These are phyloP conservation scores for Lodderomyces theae DNA, from an alignment of 1,139 yeast genomes.

Conservation along the genomic window DNA sequence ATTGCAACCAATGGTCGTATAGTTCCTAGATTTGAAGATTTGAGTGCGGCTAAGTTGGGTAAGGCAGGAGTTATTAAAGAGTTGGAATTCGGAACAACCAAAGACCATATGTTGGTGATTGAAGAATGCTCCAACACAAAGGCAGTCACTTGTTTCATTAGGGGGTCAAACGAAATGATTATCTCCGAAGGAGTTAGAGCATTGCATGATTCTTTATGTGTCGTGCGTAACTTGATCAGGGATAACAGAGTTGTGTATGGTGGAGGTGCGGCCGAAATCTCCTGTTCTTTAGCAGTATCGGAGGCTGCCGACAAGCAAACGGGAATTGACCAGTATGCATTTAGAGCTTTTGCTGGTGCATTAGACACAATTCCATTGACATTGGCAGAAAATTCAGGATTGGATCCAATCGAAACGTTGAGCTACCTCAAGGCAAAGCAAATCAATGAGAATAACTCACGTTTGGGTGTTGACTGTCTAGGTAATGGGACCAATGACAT, in stretches of 20 bases:
- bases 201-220: conserved; percentile 93
- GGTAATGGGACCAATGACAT: conserved; percentile 86
- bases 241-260: conserved; percentile 96
- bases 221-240: conserved; percentile 89
- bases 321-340: conserved; percentile 97
- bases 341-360: conserved; percentile 91
- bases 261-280: conserved; percentile 97
- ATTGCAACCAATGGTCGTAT: conserved; percentile 97
- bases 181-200: conserved; percentile 97
- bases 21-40: conserved; percentile 95
- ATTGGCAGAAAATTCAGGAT: conserved; percentile 93
- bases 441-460: conserved; percentile 64
- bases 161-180: conserved; percentile 98
- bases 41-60: conserved; percentile 79
- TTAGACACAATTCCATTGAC: conserved; percentile 92
- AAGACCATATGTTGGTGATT: conserved; percentile 92
- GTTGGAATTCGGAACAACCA: conserved; percentile 92
- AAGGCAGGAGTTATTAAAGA: conserved; percentile 83
- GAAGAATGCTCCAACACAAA: conserved; percentile 86
- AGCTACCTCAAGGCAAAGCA: conserved; percentile 83
- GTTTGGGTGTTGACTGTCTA: conserved; percentile 90
- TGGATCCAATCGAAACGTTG: conserved; percentile 88
- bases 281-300: conserved; percentile 88
- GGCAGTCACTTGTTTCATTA: conserved; percentile 89
- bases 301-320: conserved; percentile 90